phyloP scores from a whole-genome alignment of 306 rosid genomes.

The Glycyrrhiza uralensis region DNA sequence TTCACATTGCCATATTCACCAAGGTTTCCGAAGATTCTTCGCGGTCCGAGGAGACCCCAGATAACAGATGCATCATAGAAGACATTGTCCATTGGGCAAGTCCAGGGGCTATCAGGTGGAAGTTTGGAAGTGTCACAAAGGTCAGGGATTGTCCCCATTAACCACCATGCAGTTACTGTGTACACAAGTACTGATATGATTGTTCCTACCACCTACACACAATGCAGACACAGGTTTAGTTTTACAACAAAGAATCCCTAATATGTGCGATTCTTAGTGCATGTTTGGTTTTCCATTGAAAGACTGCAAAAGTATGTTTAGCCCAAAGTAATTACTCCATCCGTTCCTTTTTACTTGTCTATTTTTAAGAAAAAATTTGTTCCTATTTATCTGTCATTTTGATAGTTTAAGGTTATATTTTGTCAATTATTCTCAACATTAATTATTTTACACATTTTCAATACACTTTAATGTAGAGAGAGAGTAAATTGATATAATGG shows the following conservation, averaged over 20 bases:
- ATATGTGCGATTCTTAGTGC: neutral
- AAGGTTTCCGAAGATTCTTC: slow-evolving; percentile 75
- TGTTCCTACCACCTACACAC: slow-evolving; percentile 69
- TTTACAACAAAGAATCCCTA: neutral
- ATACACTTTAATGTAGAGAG: too few relatives aligned
- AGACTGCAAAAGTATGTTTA: too few relatives aligned
- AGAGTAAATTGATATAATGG: too few relatives aligned
- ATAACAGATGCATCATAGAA: slow-evolving; percentile 81
- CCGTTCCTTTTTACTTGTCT: too few relatives aligned
- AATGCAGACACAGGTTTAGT: slow-evolving; percentile 5
- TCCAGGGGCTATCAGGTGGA: slow-evolving; percentile 65
- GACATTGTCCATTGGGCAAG: slow-evolving; percentile 71
- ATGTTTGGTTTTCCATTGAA: too few relatives aligned
- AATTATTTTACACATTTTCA: too few relatives aligned
- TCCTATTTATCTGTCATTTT: too few relatives aligned
- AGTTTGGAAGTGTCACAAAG: slow-evolving; percentile 57
- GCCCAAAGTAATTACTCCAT: too few relatives aligned
- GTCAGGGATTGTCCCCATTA: slow-evolving; percentile 62
- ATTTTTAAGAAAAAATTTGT: too few relatives aligned
- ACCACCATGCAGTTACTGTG: slow-evolving; percentile 74
- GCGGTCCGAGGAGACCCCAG: slow-evolving; percentile 90
- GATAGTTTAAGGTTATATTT: too few relatives aligned
- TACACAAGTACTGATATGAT: slow-evolving; percentile 53
- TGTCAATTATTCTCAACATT: too few relatives aligned
- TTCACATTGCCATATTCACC: slow-evolving; percentile 66